Base-by-base conservation (phyloP, 345 rosid genomes). In the Acer yangbiense region DNA sequence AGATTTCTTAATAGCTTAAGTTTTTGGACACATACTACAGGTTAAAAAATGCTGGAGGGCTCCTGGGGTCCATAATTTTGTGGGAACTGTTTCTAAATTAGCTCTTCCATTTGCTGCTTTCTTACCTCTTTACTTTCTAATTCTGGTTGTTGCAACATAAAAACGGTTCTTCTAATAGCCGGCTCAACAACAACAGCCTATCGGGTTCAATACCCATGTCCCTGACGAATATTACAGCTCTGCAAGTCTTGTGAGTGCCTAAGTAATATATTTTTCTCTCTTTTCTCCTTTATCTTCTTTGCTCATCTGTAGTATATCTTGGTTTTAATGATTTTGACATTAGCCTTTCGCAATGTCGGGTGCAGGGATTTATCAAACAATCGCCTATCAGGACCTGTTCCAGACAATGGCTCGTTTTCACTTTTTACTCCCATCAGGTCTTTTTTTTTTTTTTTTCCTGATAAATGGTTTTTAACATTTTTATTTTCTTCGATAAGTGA, bases 181-280 rank as follows among this genome's bases (percentile, higher is more conserved):
- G 88, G 55, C 88, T 85, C 41, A 81, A 83, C 86, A 83, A 85
- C 84, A 85, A 85, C 75, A 85, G 83, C 67, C 60, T 83, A 66
- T 35, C 80, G 3, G 84, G 86, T 67, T 44, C 81, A 23, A 85
- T 85, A 65, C 88, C 88, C 44, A 25, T 81, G 73, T 81, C 86
- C 44, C 77, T 85, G 81, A 81, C 78, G 43, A 83, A 81, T 58
- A 83, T 81, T 55, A 50, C 81, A 29, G 70, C 78, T 27, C 68
- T 83, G 62, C 75, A 81, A 85, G 86, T 83, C 65, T 67, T 83
- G 88, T 85, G 58, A 85, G 88, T 75, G 27, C 69, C 71, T 32
- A 12, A 11, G 10, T 20, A 27, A 44, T 67, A 55, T 54, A 18
- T 69, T 60, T 14, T 20, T 76, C 50, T 76, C n/a, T 44, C 43